Conservation (phyloP, 768 basidiomycete species). For the Psilocybe azurescens region DNA sequence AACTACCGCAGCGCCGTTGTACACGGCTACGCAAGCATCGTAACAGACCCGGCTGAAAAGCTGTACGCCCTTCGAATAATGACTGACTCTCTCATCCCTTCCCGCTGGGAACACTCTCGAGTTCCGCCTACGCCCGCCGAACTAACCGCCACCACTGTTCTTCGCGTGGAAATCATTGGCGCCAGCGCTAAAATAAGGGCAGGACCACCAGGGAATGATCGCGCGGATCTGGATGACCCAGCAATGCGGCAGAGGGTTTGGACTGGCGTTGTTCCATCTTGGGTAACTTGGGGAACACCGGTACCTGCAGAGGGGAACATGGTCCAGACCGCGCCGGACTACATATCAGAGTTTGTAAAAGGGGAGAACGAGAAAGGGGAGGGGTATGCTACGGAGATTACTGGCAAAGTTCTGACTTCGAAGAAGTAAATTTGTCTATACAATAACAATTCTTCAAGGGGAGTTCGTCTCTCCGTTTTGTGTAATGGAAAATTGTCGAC, state of each 20-base stretch:
- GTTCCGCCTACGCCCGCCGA: slow-evolving; percentile 31
- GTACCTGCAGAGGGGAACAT: not conserved
- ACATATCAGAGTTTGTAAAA: not conserved
- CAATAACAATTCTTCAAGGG: too few species aligned
- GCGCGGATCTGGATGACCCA: slow-evolving; percentile 24
- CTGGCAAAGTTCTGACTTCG: not conserved
- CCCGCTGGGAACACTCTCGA: slow-evolving; percentile 30
- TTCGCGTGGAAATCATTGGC: slow-evolving; percentile 31
- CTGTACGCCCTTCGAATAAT: slow-evolving; percentile 27
- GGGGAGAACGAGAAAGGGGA: not conserved
- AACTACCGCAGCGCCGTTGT: slow-evolving; percentile 34
- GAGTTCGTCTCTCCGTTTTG: too few species aligned
- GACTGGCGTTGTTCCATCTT: not conserved
- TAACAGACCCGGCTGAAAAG: slow-evolving; percentile 28
- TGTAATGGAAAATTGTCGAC: too few species aligned
- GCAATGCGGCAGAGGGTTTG: not conserved
- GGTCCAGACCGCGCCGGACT: not conserved
- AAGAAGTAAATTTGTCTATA: not conserved
- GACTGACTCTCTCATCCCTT: slow-evolving; percentile 27
- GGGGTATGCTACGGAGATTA: not conserved
- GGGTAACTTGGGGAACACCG: not conserved
- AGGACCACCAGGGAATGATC: slow-evolving; percentile 25
- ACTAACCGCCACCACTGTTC: slow-evolving; percentile 27
- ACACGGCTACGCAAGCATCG: slow-evolving; percentile 27
- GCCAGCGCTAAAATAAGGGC: slow-evolving; percentile 34